A percentile compares a stretch with the other conserved stretches of the same genome.
Conservation (phyloP, 495 filamentous ascomycete genomes). For the Daldinia grandis region DNA sequence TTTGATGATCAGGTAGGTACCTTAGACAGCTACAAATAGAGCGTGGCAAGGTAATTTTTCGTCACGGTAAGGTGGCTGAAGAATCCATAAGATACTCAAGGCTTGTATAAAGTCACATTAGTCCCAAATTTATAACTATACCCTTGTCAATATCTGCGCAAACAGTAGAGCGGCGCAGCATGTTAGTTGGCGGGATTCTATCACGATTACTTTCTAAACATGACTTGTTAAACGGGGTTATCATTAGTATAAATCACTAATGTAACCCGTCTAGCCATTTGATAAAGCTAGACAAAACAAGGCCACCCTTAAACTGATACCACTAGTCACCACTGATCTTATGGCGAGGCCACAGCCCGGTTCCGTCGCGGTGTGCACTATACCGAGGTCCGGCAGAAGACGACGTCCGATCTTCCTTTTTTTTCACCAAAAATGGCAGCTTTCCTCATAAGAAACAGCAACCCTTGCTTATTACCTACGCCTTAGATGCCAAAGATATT, state of each 20-base stretch:
- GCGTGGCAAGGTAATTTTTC: background rate
- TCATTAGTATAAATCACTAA: background rate
- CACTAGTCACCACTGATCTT: background rate
- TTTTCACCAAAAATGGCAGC: background rate
- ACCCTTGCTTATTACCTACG: background rate
- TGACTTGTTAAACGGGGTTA: background rate
- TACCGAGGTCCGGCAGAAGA: background rate
- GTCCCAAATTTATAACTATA: background rate
- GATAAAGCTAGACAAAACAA: background rate
- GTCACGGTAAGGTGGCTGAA: background rate
- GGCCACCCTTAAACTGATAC: background rate
- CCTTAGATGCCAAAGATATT: background rate
- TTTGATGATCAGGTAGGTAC: background rate
- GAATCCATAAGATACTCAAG: background rate
- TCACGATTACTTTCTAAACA: background rate
- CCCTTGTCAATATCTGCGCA: background rate
- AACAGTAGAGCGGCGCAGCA: background rate
- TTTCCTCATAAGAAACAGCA: background rate
- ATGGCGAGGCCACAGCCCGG: background rate
- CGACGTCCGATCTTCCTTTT: background rate
- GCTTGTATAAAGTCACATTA: too few relatives aligned
- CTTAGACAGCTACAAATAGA: background rate
- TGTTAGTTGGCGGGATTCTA: background rate
- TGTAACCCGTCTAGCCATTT: background rate
- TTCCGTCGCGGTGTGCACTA: background rate